Base-by-base conservation (phyloP, 257 asterid species). In the Catharanthus roseus region DNA sequence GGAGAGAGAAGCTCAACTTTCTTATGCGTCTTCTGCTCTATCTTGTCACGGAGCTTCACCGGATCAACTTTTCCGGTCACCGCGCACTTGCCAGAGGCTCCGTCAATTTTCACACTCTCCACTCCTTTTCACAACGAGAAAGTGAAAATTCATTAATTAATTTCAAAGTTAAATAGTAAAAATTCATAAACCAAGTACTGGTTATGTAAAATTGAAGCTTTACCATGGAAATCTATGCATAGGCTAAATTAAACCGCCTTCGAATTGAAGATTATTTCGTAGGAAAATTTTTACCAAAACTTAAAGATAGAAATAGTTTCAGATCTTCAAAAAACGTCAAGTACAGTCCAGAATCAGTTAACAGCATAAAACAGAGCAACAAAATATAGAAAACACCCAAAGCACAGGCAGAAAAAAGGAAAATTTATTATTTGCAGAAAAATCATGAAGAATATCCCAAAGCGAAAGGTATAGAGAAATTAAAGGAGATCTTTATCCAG, bases 11-110 rank as follows among this genome's bases (percentile, higher is more conserved):
- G 77, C 28, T 88, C 90, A 7, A 92, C 84, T 16, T 73, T 84
- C 49, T 75, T 84, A 77, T 81, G 90, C 0, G 86, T 79, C 55
- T 85, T 90, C 61, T 82, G 62, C 85, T 88, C 96, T 69, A 87
- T 66, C 29, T 70, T 78, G 19, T 81, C 91, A 56, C 88, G 77
- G 71, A 92, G 89, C 79, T 86, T 85, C 75, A 42, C 72, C 77
- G 96, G 89, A 75, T 90, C 89, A 2, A 87, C 84, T 66, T 84
- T 84, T 4, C 97, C 96, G 10, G 78, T 78, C 74, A 87, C 92
- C 38, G 86, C 83, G 34, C 90, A 75, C 84, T 78, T 90, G 69
- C 79, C 83, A 1, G 82, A 80, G 53, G 77, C 88, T 6, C 75
- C 79, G 33, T 88, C 85, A 1, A 53, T 55, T 4, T 31, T 76